Evolutionary conservation across 2,329 filamentous ascomycete genomes (phyloP).

Genomic region (Didymella glomerata): DNA sequence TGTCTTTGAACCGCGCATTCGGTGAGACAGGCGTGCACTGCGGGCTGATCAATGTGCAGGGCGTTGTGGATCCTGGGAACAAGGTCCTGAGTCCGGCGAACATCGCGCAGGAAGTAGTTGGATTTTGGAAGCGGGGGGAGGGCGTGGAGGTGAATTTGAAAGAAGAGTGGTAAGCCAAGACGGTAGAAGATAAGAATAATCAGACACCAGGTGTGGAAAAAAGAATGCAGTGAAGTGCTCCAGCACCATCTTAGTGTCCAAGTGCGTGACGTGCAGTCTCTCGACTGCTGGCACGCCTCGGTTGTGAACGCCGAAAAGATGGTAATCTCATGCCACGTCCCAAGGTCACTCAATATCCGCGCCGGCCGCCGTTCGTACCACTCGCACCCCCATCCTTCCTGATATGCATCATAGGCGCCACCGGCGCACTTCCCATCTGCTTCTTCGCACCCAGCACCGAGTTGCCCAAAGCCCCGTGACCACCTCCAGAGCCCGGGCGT

Average conservation of each 20-base stretch:
- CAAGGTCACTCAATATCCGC: not conserved
- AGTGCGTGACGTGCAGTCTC: too few species aligned
- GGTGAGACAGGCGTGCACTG: slow-evolving; percentile 56
- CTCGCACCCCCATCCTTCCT: slow-evolving; percentile 12
- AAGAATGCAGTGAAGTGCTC: too few species aligned
- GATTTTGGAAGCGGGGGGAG: slow-evolving; percentile 53
- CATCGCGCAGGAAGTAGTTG: slow-evolving; percentile 58
- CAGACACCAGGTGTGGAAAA: too few species aligned
- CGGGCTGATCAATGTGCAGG: slow-evolving; percentile 58
- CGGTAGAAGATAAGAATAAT: too few species aligned
- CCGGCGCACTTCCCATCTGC: slow-evolving; percentile 26
- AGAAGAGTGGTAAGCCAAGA: slow-evolving; percentile 19
- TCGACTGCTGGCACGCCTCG: not conserved
- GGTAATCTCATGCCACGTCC: too few species aligned
- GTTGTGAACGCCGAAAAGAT: too few species aligned
- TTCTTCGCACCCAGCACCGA: slow-evolving; percentile 30
- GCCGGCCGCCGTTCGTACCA: not conserved
- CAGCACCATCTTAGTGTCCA: not conserved
- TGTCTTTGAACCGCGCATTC: slow-evolving; percentile 56
- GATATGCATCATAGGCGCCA: slow-evolving; percentile 34
- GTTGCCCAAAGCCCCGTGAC: slow-evolving; percentile 18
- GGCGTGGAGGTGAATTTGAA: slow-evolving; percentile 54
- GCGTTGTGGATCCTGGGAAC: slow-evolving; percentile 53
- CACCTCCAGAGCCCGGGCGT: not conserved
- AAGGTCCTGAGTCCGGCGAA: slow-evolving; percentile 55